Base-by-base conservation (phyloP, 2,329 filamentous ascomycete genomes). In the Neoscytalidium dimidiatum region DNA sequence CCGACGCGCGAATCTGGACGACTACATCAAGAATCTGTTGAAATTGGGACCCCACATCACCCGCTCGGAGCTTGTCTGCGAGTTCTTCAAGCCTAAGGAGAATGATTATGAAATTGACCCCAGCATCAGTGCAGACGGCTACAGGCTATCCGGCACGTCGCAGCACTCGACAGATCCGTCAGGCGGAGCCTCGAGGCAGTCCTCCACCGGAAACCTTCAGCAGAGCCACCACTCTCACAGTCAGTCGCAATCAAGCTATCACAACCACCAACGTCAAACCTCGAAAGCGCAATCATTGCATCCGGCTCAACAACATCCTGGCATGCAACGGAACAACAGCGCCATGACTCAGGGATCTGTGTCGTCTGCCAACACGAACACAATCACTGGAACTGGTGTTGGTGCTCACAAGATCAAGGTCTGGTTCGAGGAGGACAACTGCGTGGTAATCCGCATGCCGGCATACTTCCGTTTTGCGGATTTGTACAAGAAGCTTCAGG, bases 51-150 rank as follows among this genome's bases (percentile, higher is more conserved):
- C 86, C 0, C 92, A 97, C 74, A 97, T 99, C 68, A 88, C 92
- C 1, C 87, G 89, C 69, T 95, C 92, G 74, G 88, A 89, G 65
- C 82, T 98, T 8, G 94, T 98, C 21, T 91, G 92, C 74, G 89
- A 94, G 71, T 92, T 99, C 78, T 98, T 99, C 75, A 90, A 90
- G 1, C 95, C 95, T 4, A 86, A 94, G 62, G 89, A 94, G 72
- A 92, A 92, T 35, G 95, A 99, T 76, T 96, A 95, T 74, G 94
- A 98, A 78, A 94, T 97, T 46, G 93, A 97, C 67, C 87, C 89
- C 0, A 88, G 83, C 68, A 84, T 84, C 13, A 81, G 84, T 52
- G 80, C 82, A 19, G 89, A 91, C 67, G 90, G 94, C 66, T 92
- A 93, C 72, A 85, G 92, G 62, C 80, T 93, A 26, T 95, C 92